phyloP scores from a whole-genome alignment of 1,139 yeast genomes.

The Debaryomyces nepalensis region DNA sequence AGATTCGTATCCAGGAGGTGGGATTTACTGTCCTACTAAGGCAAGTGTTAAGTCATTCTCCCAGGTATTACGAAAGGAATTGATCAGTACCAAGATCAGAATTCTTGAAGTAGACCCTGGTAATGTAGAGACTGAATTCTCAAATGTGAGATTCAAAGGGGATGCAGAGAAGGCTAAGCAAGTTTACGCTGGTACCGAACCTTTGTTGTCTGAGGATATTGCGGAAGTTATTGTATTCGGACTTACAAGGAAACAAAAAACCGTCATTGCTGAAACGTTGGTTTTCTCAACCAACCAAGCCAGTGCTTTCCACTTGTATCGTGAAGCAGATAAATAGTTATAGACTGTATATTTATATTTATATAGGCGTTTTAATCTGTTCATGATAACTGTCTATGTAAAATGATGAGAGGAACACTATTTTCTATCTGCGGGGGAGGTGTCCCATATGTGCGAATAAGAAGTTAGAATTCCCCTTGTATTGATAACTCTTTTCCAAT shows the following conservation, averaged over 20 bases:
- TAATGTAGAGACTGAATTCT: conserved; percentile 86
- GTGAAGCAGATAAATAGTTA: conserved; percentile 17
- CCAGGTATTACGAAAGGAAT: conserved; percentile 76
- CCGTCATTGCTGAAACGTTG: conserved; percentile 78
- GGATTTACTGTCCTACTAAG: conserved; percentile 88
- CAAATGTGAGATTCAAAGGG: conserved; percentile 75
- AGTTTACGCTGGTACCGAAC: conserved; percentile 74
- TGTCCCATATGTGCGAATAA: no score
- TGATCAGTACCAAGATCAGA: conserved; percentile 71
- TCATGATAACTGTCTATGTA: no score
- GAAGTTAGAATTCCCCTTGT: no score
- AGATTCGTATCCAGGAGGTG: conserved; percentile 85
- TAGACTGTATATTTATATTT: not conserved
- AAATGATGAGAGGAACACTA: no score
- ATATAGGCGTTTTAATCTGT: no score
- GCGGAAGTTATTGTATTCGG: conserved; percentile 82
- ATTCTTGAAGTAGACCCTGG: conserved; percentile 89
- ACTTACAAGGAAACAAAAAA: conserved; percentile 69
- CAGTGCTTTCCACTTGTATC: conserved; percentile 60
- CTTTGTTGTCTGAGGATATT: conserved; percentile 75
- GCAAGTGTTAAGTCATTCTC: conserved; percentile 81
- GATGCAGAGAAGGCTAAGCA: conserved; percentile 69
- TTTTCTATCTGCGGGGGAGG: no score
- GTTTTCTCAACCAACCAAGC: conserved; percentile 83
- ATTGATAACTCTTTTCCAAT: no score